phyloP scores from a whole-genome alignment of 2,329 filamentous ascomycete species.

The Magnaporthiopsis incrustans region DNA sequence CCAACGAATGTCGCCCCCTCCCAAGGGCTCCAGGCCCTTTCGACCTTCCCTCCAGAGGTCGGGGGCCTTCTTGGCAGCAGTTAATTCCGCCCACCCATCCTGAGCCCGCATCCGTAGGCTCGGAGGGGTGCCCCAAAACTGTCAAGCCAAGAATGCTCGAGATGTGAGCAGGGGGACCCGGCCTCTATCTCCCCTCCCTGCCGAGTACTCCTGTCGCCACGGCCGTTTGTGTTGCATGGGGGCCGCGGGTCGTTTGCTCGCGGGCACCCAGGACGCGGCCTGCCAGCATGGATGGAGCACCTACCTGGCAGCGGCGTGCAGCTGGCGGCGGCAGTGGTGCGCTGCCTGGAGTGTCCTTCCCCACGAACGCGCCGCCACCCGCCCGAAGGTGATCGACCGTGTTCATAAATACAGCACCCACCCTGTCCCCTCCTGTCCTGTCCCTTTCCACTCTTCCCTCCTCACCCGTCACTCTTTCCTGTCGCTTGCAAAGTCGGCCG shows the following conservation, averaged over 20 bases:
- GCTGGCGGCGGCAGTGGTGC: not conserved
- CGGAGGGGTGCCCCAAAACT: conserved; percentile 6
- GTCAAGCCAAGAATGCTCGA: conserved; percentile 6
- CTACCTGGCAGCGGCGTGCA: not conserved
- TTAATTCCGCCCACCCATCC: not conserved
- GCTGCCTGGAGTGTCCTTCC: conserved; percentile 1
- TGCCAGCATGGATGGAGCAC: too few relatives aligned
- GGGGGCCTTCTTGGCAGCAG: conserved; percentile 4
- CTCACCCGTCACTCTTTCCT: conserved; percentile 2
- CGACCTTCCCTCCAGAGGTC: conserved; percentile 4
- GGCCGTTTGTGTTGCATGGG: not conserved
- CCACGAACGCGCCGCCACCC: not conserved
- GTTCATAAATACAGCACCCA: conserved; percentile 1
- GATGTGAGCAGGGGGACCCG: conserved; percentile 1
- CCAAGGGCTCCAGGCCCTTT: not conserved
- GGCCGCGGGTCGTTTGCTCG: too few relatives aligned
- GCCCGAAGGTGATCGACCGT: not conserved
- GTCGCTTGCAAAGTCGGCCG: not conserved
- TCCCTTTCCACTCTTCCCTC: not conserved
- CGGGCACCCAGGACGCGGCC: too few relatives aligned
- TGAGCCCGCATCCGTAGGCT: conserved; percentile 1
- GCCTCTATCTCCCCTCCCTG: not conserved
- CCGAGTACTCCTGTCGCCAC: not conserved
- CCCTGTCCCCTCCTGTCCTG: not conserved
- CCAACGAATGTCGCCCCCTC: not conserved